Conservation (phyloP, 441 rosid genomes). For the Syzygium syzygioides region DNA sequence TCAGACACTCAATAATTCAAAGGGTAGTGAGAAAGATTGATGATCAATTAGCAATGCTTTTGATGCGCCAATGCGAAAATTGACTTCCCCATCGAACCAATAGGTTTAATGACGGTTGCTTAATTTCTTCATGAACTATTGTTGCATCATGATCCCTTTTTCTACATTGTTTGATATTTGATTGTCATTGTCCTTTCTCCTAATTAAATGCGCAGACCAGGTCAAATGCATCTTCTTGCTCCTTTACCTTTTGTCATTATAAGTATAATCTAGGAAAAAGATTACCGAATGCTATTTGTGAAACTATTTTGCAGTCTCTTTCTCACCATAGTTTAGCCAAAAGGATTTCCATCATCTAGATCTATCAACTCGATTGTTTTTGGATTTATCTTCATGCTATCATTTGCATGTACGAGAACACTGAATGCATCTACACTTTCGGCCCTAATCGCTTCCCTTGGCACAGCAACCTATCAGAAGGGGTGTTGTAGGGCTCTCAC, state of each 20-base stretch:
- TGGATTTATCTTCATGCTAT: background rate
- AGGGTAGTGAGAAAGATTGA: background rate
- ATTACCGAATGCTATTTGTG: background rate
- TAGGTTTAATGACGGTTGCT: background rate
- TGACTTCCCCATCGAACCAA: background rate
- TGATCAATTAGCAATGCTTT: background rate
- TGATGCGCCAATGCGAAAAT: background rate
- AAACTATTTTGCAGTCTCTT: background rate
- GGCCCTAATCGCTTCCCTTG: background rate
- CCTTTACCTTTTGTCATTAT: background rate
- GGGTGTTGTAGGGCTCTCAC: conserved; percentile 75
- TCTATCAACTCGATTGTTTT: background rate
- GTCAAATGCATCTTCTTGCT: background rate
- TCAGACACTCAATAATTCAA: background rate
- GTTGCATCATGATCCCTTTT: background rate
- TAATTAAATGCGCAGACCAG: background rate
- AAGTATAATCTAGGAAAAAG: background rate
- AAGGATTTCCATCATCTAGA: background rate
- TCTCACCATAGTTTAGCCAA: background rate
- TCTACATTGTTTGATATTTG: background rate
- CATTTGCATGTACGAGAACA: background rate
- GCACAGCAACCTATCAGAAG: conserved; percentile 77
- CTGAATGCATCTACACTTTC: background rate
- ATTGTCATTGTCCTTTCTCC: background rate
- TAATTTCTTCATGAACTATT: background rate